These are phyloP conservation scores for Geopyxis carbonaria DNA, from an alignment of 495 filamentous ascomycete genomes.

Conservation along the genomic window DNA sequence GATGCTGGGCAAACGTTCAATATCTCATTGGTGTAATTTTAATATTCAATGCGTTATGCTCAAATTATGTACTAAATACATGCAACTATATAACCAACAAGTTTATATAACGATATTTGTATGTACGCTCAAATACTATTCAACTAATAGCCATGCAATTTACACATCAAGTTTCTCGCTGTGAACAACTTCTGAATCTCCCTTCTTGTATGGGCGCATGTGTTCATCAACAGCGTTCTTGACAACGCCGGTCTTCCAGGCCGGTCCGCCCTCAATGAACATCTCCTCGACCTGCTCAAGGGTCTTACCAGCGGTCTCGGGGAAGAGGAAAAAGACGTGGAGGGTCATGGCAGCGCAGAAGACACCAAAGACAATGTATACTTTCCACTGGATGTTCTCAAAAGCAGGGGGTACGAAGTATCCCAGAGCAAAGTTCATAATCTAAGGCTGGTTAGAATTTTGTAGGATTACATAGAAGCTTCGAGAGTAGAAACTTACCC, in stretches of 20 bases:
- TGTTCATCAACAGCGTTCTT: neutral
- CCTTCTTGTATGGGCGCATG: no score
- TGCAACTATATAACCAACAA: no score
- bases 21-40: no score
- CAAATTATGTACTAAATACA: no score
- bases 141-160: no score
- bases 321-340: slow-evolving; percentile 66
- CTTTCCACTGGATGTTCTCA: slow-evolving; percentile 54
- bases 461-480: neutral
- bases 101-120: no score
- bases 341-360: slow-evolving; percentile 56
- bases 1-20: no score
- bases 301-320: slow-evolving; percentile 63
- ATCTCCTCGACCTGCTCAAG: slow-evolving; percentile 59
- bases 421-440: slow-evolving; percentile 59
- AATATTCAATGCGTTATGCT: no score
- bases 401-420: slow-evolving; percentile 67
- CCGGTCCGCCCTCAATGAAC: slow-evolving; percentile 38
- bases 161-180: no score
- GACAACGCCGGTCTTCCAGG: slow-evolving; percentile 23
- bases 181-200: no score
- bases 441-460: slow-evolving; percentile 9
- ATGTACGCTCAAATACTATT: no score
- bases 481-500: slow-evolving; percentile 28
- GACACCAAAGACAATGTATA: slow-evolving; percentile 57